These are phyloP conservation scores for Chaetoscypha palmicola DNA, from an alignment of 2,329 filamentous ascomycete species.

Conservation along the genomic window DNA sequence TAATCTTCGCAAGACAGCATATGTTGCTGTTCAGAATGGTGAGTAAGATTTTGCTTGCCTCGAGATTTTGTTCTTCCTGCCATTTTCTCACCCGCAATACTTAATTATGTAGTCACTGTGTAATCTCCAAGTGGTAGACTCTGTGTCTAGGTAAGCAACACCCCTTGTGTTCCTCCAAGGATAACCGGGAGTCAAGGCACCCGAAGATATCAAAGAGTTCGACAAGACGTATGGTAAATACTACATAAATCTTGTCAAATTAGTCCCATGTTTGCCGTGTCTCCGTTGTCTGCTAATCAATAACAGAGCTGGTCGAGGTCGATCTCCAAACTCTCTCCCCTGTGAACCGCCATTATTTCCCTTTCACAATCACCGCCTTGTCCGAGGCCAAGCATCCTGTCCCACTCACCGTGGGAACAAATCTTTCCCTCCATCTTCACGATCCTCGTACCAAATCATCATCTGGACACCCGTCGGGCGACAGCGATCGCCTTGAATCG, in stretches of 20 bases:
- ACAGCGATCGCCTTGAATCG: slow-evolving; percentile 21
- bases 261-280: not conserved
- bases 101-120: too few species aligned
- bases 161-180: too few species aligned
- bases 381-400: slow-evolving; percentile 60
- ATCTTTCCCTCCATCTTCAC: slow-evolving; percentile 72
- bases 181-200: too few species aligned
- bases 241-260: too few species aligned
- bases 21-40: slow-evolving; percentile 72
- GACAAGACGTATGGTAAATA: too few species aligned
- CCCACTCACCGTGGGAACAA: slow-evolving; percentile 79
- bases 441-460: slow-evolving; percentile 53
- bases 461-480: slow-evolving; percentile 15
- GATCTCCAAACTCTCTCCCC: slow-evolving; percentile 69
- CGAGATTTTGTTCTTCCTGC: not conserved
- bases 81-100: too few species aligned
- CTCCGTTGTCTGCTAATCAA: slow-evolving; percentile 15
- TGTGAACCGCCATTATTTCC: slow-evolving; percentile 63
- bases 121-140: too few species aligned
- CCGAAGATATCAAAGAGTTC: too few species aligned
- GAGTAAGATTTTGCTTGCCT: slow-evolving; percentile 27
- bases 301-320: slow-evolving; percentile 63
- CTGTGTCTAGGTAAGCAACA: too few species aligned
- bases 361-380: slow-evolving; percentile 76
- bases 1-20: slow-evolving; percentile 58